Conservation (phyloP, 2,329 filamentous ascomycete species). For the Beauveria medogensis region DNA sequence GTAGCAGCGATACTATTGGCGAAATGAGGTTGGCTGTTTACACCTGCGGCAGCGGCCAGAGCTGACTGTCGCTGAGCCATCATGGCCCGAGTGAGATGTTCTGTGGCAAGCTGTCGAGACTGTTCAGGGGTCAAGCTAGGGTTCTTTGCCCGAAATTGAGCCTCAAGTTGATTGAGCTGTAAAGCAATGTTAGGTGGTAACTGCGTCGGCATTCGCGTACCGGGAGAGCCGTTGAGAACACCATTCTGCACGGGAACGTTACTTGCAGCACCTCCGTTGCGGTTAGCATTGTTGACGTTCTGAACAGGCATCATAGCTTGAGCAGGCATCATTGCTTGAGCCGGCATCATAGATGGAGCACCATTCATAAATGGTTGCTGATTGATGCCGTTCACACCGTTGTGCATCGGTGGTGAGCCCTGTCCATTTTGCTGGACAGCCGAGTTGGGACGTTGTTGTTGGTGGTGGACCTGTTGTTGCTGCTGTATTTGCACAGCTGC, state of each 20-base stretch:
- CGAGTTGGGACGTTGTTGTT: slow-evolving; percentile 23
- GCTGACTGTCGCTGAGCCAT: slow-evolving; percentile 42
- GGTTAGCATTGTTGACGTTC: slow-evolving; percentile 31
- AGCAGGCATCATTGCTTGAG: slow-evolving; percentile 45
- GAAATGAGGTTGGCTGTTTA: slow-evolving; percentile 37
- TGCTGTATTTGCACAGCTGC: slow-evolving; percentile 42
- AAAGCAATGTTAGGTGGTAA: slow-evolving; percentile 38
- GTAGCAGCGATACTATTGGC: slow-evolving; percentile 40
- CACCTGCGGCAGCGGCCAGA: slow-evolving; percentile 48
- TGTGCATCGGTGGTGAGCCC: slow-evolving; percentile 36
- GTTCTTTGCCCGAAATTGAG: slow-evolving; percentile 42
- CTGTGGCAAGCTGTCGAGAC: slow-evolving; percentile 42
- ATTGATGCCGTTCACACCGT: slow-evolving; percentile 34
- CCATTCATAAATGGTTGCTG: slow-evolving; percentile 47
- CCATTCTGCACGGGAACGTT: slow-evolving; percentile 30
- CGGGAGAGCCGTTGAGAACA: slow-evolving; percentile 36
- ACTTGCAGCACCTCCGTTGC: slow-evolving; percentile 33
- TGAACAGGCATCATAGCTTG: slow-evolving; percentile 46
- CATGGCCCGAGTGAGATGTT: slow-evolving; percentile 40
- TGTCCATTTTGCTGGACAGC: slow-evolving; percentile 28
- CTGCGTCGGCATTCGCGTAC: slow-evolving; percentile 32
- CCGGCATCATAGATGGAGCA: slow-evolving; percentile 44
- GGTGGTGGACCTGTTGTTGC: slow-evolving; percentile 30
- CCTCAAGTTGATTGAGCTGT: slow-evolving; percentile 45
- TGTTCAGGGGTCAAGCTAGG: slow-evolving; percentile 43